Evolutionary conservation across 1,139 yeast genomes (phyloP), one percentile per base, ranked within the genome.

Genomic region (Meyerozyma guilliermondii): DNA sequence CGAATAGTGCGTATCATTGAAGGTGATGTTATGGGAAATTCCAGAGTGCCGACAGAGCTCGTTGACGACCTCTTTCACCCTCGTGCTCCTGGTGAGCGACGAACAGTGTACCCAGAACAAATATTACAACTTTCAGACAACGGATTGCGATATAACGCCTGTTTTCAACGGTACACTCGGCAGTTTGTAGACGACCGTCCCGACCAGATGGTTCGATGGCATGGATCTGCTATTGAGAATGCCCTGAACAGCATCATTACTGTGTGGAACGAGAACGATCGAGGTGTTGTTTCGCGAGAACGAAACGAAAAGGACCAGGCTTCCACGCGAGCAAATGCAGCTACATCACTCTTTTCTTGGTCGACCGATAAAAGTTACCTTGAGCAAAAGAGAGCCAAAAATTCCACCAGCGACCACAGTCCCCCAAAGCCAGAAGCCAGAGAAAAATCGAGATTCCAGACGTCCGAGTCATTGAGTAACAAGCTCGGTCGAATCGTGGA

Each of bases 301-400:
- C 36, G 20, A 17, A 13, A 14, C 8, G 23, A 33, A 10, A 11
- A 5, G 6, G 24, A 18, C 23, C 24, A 9, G 16, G 36, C 23
- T 23, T 3, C 24, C 23, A 33, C 36, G 30, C 11, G 46, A 11
- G 29, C 41, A 45, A 41, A 56, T 10, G 48, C 59, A 1, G 61
- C 67, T n/a, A 66, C 62, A 48, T 63, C 69, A 14, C 57, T 71
- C 38, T 72, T 72, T 45, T 60, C 65, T 39, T 72, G 78, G 78
- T 68, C 76, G 7, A 68, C 76, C 0, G 65, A 68, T 17, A 76
- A 71, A 43, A 20, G 23, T 68, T 69, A 45, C 62, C 71, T 9
- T 61, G 59, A 26, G 60, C 63, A 1, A 52, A 74, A 34, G 65
- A 64, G 47, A 51, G 53, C 33, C 68, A 66, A 46, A 48, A 65